Conservation (phyloP, 202 grass and related monocot genomes). For the Carex arenaria region DNA sequence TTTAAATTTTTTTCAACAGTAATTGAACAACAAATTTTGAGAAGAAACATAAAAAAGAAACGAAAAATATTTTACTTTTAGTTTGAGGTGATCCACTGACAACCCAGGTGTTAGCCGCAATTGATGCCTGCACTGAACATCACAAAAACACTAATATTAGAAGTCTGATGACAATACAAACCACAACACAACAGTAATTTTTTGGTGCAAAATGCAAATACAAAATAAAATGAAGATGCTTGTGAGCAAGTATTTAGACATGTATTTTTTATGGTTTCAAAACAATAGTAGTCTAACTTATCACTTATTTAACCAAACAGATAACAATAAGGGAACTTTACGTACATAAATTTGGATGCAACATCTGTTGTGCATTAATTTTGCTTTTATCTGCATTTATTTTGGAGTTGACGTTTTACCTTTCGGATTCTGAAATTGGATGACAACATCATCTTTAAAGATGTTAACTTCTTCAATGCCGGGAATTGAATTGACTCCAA, state of each 20-base stretch:
- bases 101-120: conserved; percentile 95
- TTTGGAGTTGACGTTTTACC: conserved; percentile 35
- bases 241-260: neutral
- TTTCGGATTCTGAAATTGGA: conserved; percentile 96
- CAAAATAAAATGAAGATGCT: neutral
- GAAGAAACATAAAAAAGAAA: neutral
- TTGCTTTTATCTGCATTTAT: neutral
- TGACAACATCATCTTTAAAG: conserved; percentile 95
- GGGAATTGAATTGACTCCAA: conserved; percentile 84
- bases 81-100: conserved; percentile 96
- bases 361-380: neutral
- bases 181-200: neutral
- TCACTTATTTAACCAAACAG: neutral
- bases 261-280: neutral
- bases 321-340: neutral
- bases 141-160: conserved; percentile 30
- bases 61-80: conserved; percentile 50
- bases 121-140: conserved; percentile 87
- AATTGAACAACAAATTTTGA: neutral
- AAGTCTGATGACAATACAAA: neutral
- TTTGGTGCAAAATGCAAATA: neutral
- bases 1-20: neutral
- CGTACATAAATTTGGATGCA: neutral
- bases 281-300: neutral
- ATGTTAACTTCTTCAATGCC: conserved; percentile 99